These are phyloP conservation scores for Neofusicoccum cordaticola DNA, from an alignment of 2,329 filamentous ascomycete genomes.

Conservation along the genomic window DNA sequence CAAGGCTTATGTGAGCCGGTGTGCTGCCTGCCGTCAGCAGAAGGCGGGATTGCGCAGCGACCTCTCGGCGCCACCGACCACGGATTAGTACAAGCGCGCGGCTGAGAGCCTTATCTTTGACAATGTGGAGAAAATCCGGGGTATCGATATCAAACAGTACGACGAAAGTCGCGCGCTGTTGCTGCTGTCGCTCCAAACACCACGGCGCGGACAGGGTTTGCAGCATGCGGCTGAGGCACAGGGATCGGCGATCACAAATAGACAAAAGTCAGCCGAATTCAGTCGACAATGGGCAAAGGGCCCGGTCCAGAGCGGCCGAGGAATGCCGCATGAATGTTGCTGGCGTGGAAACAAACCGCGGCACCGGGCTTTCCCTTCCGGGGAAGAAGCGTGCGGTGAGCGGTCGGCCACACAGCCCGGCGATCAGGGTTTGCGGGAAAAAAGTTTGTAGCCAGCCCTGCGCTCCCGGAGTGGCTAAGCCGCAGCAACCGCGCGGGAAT, in stretches of 20 bases:
- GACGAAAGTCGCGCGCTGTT: neutral
- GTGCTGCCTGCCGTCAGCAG: neutral
- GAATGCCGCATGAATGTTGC: slow-evolving; percentile 1
- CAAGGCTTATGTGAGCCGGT: neutral
- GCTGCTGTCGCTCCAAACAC: neutral
- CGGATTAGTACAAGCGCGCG: slow-evolving; percentile 11
- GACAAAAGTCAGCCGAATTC: neutral
- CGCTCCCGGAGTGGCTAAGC: neutral
- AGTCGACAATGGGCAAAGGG: neutral
- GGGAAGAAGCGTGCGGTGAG: neutral
- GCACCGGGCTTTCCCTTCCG: slow-evolving; percentile 3
- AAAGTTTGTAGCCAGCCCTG: neutral
- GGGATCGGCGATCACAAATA: neutral
- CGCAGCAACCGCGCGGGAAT: neutral
- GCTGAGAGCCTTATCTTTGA: slow-evolving; percentile 1
- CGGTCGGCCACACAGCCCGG: neutral
- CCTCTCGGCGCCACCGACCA: slow-evolving; percentile 8
- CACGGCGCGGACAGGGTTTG: neutral
- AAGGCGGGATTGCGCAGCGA: neutral
- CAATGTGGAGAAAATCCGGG: slow-evolving; percentile 15
- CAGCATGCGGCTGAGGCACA: neutral
- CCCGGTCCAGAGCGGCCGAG: neutral
- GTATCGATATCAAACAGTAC: slow-evolving; percentile 10
- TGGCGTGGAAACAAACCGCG: neutral
- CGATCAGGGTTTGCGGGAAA: neutral